These are phyloP conservation scores for Tricholomella constricta DNA, from an alignment of 768 basidiomycete species.

Conservation along the genomic window DNA sequence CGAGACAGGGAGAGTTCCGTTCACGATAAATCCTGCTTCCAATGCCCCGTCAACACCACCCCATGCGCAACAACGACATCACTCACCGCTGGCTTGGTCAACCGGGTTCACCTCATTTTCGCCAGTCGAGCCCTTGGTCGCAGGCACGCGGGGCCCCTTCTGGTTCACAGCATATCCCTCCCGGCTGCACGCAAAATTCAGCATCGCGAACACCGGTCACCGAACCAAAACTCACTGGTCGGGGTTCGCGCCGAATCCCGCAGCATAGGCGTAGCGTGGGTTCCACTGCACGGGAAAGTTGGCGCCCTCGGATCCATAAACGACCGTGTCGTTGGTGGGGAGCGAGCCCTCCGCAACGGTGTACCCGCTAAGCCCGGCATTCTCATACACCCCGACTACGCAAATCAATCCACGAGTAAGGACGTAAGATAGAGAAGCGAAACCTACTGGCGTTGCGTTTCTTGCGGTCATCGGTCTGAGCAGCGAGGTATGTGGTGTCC, in stretches of 20 bases:
- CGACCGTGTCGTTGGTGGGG: slow-evolving; percentile 40
- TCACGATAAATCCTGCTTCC: slow-evolving; percentile 38
- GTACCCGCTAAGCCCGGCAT: slow-evolving; percentile 44
- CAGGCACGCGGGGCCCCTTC: slow-evolving; percentile 40
- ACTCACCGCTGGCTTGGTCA: slow-evolving; percentile 35
- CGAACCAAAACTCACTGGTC: slow-evolving; percentile 34
- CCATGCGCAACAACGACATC: not conserved
- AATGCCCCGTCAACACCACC: not conserved
- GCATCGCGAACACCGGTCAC: not conserved
- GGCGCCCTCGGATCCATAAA: slow-evolving; percentile 41
- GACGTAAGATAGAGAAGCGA: not conserved
- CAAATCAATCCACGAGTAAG: not conserved
- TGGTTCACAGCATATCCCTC: slow-evolving; percentile 37
- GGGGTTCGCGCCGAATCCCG: slow-evolving; percentile 44
- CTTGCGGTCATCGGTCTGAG: slow-evolving; percentile 21
- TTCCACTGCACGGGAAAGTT: slow-evolving; percentile 50
- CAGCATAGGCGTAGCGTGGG: slow-evolving; percentile 43
- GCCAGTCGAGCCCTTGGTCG: slow-evolving; percentile 26
- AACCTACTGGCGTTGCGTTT: slow-evolving; percentile 24
- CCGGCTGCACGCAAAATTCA: slow-evolving; percentile 24
- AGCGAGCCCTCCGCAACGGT: slow-evolving; percentile 36
- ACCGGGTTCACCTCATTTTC: slow-evolving; percentile 33
- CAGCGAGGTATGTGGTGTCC: slow-evolving; percentile 27
- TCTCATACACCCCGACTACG: slow-evolving; percentile 39
- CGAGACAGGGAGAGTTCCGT: slow-evolving; percentile 35